Base-by-base conservation (phyloP, 2,329 filamentous ascomycete genomes). In the Apiospora kogelbergensis region DNA sequence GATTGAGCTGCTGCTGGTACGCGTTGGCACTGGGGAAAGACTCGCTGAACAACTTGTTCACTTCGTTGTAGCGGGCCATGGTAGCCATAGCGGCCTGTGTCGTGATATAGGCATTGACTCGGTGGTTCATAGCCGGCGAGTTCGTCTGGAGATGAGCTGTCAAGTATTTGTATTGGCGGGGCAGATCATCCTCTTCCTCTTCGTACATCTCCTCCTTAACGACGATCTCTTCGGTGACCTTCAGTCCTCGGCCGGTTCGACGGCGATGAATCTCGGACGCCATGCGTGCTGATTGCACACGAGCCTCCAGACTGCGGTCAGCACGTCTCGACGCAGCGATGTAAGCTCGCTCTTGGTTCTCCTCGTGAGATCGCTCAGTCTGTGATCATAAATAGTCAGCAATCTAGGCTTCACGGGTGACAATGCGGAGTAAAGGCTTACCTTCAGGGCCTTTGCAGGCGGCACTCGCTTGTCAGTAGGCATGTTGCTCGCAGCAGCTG, bases 201-300 rank as follows among this genome's bases (percentile, higher is more conserved):
- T 97, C 94, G 77, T 98, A 98, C 93, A 97, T 97, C 78, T 97
- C 94, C 78, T 97, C 95, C 71, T 93, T 94, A 73, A 92, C 84
- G 15, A 97, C 94, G 80, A 96, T 94, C 76, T 96, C 88, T 79
- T 95, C 92, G 33, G 91, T 94, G 69, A 98, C 92, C 73, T 90
- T 90, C 70, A 98, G 86, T 2, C 88, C 89, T 74, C 94, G 92
- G 46, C 95, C 95, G 0, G 95, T 97, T 22, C 94, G 90, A 78
- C 91, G 88, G 82, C 94, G 94, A 85, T 97, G 95, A 45, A 97
- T 93, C 75, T 94, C 90, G n/a, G 95, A 97, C 6, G 95, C 95
- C 80, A 93, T 89, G 66, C 90, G 88, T 17, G 95, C 95, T 2
- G 95, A 98, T 78, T 97, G 93, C 22, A 97, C 88, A 33, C 95